Conservation (phyloP, 257 asterid genomes). For the Nicotiana knightiana region DNA sequence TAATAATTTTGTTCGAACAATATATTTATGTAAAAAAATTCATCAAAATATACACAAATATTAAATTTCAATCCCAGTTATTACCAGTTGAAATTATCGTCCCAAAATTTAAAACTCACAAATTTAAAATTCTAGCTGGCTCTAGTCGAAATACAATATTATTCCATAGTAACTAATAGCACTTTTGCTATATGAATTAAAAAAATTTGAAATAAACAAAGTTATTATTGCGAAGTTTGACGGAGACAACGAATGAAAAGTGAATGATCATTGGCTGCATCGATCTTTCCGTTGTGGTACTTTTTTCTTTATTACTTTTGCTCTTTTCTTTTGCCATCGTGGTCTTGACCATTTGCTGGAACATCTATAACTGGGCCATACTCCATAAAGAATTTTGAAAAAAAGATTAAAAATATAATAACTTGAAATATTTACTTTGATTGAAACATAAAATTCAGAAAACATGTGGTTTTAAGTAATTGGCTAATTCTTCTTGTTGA, state of each 20-base stretch:
- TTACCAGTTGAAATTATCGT: no score
- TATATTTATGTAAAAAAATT: no score
- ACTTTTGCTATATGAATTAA: no score
- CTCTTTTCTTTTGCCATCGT: background rate
- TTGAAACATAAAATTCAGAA: background rate
- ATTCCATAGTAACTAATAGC: no score
- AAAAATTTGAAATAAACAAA: no score
- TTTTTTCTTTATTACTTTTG: background rate
- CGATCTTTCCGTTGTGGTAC: background rate
- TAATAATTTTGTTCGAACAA: no score
- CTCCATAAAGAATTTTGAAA: background rate
- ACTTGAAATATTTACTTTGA: background rate
- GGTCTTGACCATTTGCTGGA: background rate
- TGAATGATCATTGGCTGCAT: background rate
- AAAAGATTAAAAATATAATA: background rate
- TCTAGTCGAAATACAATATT: no score
- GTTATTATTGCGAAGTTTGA: rapidly evolving
- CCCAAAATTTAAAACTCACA: no score
- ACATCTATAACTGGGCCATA: background rate
- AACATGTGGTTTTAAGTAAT: background rate
- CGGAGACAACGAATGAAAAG: background rate
- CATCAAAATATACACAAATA: no score
- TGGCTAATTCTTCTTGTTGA: no score
- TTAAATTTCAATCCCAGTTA: no score
- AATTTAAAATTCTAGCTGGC: no score